Conservation (phyloP, 2,329 filamentous ascomycete species). For the Scedosporium dehoogii region DNA sequence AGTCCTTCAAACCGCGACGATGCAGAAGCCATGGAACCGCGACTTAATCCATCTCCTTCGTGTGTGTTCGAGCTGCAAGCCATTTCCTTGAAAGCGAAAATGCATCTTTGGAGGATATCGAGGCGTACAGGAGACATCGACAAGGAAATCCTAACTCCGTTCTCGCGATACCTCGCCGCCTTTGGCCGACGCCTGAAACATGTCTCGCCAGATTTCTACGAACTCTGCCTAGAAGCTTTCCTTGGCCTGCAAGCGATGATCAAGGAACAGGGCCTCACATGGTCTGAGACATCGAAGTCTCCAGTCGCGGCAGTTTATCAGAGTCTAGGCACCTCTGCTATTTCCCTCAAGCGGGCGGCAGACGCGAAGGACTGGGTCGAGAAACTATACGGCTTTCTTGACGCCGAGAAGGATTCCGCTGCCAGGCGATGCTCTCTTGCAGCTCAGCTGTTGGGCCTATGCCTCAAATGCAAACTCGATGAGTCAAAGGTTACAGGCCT, state of each 20-base stretch:
- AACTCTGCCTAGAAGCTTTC: slow-evolving; percentile 22
- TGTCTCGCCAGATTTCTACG: slow-evolving; percentile 25
- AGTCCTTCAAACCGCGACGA: slow-evolving; percentile 58
- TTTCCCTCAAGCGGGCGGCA: slow-evolving; percentile 32
- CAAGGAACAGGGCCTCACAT: slow-evolving; percentile 22
- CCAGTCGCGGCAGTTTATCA: slow-evolving; percentile 41
- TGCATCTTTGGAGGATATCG: slow-evolving; percentile 57
- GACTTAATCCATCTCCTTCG: slow-evolving; percentile 45
- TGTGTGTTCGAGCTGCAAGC: slow-evolving; percentile 53
- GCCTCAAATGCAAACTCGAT: slow-evolving; percentile 33
- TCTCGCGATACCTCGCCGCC: slow-evolving; percentile 52
- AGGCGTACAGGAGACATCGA: slow-evolving; percentile 49
- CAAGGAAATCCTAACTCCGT: slow-evolving; percentile 56
- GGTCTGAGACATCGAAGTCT: slow-evolving; percentile 26
- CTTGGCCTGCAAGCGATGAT: slow-evolving; percentile 22
- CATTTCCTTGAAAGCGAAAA: slow-evolving; percentile 49
- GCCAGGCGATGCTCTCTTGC: slow-evolving; percentile 41
- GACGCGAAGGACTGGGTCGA: slow-evolving; percentile 48
- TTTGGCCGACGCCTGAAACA: slow-evolving; percentile 44
- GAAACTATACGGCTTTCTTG: slow-evolving; percentile 29
- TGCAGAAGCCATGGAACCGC: slow-evolving; percentile 37
- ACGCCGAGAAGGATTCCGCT: slow-evolving; percentile 30
- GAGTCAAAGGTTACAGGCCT: slow-evolving; percentile 28
- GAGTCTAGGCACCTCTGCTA: slow-evolving; percentile 37
- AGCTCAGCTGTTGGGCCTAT: slow-evolving; percentile 45